Evolutionary conservation across 345 rosid genomes (phyloP), one percentile per base, ranked within the genome.

Genomic region (Hibiscus syriacus): DNA sequence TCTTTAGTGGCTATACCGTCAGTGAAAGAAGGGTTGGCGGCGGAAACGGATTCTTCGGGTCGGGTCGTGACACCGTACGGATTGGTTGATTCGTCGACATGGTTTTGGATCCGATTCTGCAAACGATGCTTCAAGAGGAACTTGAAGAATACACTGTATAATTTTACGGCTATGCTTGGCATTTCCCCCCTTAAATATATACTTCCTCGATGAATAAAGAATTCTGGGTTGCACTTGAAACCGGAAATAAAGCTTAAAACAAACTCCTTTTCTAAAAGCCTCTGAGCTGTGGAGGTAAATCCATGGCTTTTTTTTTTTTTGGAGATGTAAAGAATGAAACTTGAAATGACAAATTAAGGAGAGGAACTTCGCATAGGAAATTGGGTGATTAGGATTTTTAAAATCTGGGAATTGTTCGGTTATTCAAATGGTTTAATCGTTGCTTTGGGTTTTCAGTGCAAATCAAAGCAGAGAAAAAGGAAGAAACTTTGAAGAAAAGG

Each of bases 1-100:
- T 93, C 98, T 77, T 89, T 90, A 48, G 98, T 89, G 41, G 97
- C 97, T 50, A 90, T 87, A 38, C 97, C 97, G 69, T 90, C 97
- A 46, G 87, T 71, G 80, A 94, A 89, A n/a, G 84, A 77, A n/a
- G 99, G 97, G 64, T 89, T 89, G 50, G 88, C 57, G 22, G 97
- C 74, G 45, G 85, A 71, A 10, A 83, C 89, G 25, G 97, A 78
- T 72, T 91, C 97, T 26, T 94, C 92, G n/a, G 97, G 84, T 50
- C 97, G 86, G 71, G 97, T 82, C 4, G 91, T 81, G 63, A 87
- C 84, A 8, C 97, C 95, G 30, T 86, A 89, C 0, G 82, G 67
- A 72, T 77, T 72, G 50, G 88, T 67, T 1, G 87, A 61, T 2
- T 79, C 80, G 50, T 83, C 83, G 59, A 76, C 36, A 13, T 83